phyloP scores from a whole-genome alignment of 73 alveolate genomes.

The Paramecium tetraurelia region DNA sequence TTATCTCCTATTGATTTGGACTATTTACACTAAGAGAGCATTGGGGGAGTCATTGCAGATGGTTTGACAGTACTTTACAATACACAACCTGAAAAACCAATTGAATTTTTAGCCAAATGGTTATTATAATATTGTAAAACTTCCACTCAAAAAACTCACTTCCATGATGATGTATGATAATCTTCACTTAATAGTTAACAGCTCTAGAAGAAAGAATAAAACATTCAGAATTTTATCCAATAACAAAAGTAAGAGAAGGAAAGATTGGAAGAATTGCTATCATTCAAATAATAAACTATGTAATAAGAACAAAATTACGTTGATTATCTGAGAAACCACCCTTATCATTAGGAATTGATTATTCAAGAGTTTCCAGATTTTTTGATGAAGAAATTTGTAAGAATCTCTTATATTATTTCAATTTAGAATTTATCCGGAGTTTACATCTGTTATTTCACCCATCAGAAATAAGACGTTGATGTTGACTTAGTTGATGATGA shows the following conservation, averaged over 20 bases:
- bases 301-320: neutral
- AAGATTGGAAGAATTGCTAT: neutral
- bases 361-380: slow-evolving; percentile 1
- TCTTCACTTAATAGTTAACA: neutral
- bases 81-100: slow-evolving; percentile 74
- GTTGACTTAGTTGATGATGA: slow-evolving; percentile 11
- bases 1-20: slow-evolving; percentile 62
- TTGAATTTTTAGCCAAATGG: slow-evolving; percentile 82
- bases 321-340: neutral
- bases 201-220: neutral
- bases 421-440: slow-evolving; percentile 25
- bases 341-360: slow-evolving; percentile 18
- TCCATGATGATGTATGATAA: neutral
- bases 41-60: slow-evolving; percentile 71
- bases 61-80: slow-evolving; percentile 72
- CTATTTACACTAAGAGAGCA: slow-evolving; percentile 69
- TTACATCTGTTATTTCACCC: neutral
- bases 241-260: neutral
- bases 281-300: neutral
- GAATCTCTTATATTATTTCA: neutral
- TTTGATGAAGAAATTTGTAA: slow-evolving; percentile 18
- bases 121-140: slow-evolving; percentile 70
- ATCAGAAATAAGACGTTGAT: slow-evolving; percentile 42
- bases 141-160: slow-evolving; percentile 9
- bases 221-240: neutral